Base-by-base conservation (phyloP, 352 stramenopile species). In the Nothophytophthora sp. region DNA sequence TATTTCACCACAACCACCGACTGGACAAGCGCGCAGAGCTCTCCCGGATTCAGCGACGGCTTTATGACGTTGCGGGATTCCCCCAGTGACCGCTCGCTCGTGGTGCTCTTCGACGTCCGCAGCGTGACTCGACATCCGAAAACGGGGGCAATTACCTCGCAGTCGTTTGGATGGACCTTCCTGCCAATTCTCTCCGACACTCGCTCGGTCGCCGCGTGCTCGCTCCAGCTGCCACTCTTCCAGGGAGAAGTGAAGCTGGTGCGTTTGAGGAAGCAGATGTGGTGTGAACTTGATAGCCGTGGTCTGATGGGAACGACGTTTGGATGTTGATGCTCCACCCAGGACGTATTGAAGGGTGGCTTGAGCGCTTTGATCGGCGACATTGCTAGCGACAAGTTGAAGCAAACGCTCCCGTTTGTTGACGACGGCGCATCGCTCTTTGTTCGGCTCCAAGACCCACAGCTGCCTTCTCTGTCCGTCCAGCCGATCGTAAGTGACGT, bases 141-240 rank as follows among this genome's bases (percentile, higher is more conserved):
- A 50, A 77, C 63, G 5, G 73, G 73, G 5, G 44, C 34, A 1
- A 78, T 77, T 19, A 52, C 48, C 1, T 85, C 73, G 1, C 63
- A 82, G 29, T 63, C 70, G 16, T 69, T 84, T 18, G 82, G 68
- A 0, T 92, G 82, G 82, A 77, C 67, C 4, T 92, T 90, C 12
- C 39, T 89, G 9, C 75, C 75, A 0, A 55, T 90, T 0, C 63
- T 92, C 3, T 59, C 50, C 5, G 48, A 71, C 15, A 59, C 54
- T 7, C 64, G 58, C 1, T 64, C 56, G 5, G 52, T 92, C 16
- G 63, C 65, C 2, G 41, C 51, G 7, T 63, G 73, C 4, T 68
- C 25, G n/a, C 59, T 73, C 22, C 82, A 90, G 30, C 55, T 92
- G 0, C 82, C 82, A 4, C 35, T 92, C 10, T 86, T 90, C 24